A percentile compares a stretch with the other conserved stretches of the same genome.
Evolutionary conservation across 306 rosid species (phyloP).

Genomic region (Corylus americana): DNA sequence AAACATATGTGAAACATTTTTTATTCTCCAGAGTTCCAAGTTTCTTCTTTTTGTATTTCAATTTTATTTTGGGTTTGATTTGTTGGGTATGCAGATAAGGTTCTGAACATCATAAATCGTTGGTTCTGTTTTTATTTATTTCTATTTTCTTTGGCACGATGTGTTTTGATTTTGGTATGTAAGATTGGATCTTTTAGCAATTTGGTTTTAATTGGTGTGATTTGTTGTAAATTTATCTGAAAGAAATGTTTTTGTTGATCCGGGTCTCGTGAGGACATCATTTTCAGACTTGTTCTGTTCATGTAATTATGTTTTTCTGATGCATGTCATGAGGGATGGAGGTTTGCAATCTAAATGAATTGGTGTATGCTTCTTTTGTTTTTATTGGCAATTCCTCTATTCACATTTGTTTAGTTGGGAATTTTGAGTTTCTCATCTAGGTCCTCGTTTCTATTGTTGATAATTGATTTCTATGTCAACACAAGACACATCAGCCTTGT

Average conservation of each 20-base stretch:
- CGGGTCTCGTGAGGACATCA: neutral
- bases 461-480: neutral
- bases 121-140: neutral
- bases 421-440: neutral
- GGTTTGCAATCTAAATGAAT: slow-evolving; percentile 5
- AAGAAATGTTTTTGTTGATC: too few species aligned
- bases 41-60: too few species aligned
- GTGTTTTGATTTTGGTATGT: neutral
- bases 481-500: too few species aligned
- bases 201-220: slow-evolving; percentile 19
- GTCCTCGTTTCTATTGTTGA: neutral
- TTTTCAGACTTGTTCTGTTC: neutral
- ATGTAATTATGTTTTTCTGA: neutral
- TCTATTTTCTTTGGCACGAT: neutral
- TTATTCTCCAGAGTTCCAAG: neutral
- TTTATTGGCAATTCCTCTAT: slow-evolving; percentile 7
- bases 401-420: slow-evolving; percentile 13
- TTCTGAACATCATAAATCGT: neutral
- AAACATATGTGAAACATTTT: neutral
- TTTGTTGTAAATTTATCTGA: neutral
- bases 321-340: neutral
- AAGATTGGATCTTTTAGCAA: slow-evolving; percentile 30
- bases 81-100: too few species aligned
- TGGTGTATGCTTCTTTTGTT: neutral
- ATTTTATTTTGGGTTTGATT: neutral